Base-by-base conservation (phyloP, 352 stramenopile genomes). In the Phytopythium cucurbitacearum region DNA sequence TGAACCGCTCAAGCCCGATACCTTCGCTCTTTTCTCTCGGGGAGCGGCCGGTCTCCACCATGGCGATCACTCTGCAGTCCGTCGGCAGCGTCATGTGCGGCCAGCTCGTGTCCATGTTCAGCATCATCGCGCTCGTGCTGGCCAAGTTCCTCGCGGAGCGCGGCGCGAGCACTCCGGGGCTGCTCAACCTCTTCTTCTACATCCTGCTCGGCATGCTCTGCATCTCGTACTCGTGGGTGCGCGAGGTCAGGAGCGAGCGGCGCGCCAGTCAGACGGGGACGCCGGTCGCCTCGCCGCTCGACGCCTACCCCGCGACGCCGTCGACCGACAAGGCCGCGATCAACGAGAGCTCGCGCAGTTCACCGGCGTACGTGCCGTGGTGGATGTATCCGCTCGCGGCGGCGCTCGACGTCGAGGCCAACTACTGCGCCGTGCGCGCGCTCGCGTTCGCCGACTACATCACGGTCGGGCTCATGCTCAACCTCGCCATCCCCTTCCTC, bases 111-210 rank as follows among this genome's bases (percentile, higher is more conserved):
- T 69, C 69, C 34, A 36, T 83, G 2, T 75, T 71, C 43, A 71
- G 69, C 54, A 56, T 78, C 47, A 51, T 63, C 32, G 61, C 60
- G 9, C 56, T 74, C 5, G 48, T 83, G 21, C 67, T 72, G 48
- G 64, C 61, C 49, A 76, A 78, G 53, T 64, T 65, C 42, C 65
- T 83, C 21, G 44, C 47, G 16, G 51, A 59, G n/a, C 61, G 56
- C 34, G 47, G 54, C 35, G 59, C 70, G 11, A 66, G 49, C 35
- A 51, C 62, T 16, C 67, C 73, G 4, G 52, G 67, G 0, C 59
- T 83, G 32, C 54, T 78, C 45, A 80, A 76, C 40, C 42, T 68
- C 40, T 64, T 66, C 45, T 71, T 77, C 57, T 83, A 80, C 44
- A 10, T 67, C 3, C 15, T 58, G 12, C 60, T 83, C 12, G 54